Evolutionary conservation across 371 early-diverging fungal species (phyloP).

Genomic region (Syncephalastrum racemosum): DNA sequence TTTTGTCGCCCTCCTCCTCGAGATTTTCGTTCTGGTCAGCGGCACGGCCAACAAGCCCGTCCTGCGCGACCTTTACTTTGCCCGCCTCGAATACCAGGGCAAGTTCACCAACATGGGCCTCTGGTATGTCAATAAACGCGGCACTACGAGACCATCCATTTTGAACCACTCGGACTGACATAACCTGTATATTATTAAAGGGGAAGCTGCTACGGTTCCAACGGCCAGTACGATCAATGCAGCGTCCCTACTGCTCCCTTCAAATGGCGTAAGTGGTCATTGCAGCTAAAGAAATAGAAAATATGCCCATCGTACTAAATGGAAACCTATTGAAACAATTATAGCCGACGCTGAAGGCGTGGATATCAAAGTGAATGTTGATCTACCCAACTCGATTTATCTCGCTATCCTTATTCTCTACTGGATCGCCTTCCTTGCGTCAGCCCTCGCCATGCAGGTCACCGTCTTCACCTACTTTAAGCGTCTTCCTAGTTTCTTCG

Average conservation of each 20-base stretch:
- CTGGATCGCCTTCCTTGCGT: slow-evolving; percentile 42
- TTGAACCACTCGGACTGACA: background rate
- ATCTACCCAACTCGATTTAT: slow-evolving; percentile 22
- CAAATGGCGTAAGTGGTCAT: slow-evolving; percentile 19
- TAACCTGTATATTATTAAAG: slow-evolving; percentile 9
- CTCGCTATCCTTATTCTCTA: slow-evolving; percentile 42
- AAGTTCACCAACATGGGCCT: slow-evolving; percentile 21
- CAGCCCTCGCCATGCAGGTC: slow-evolving; percentile 33
- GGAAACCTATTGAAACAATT: background rate
- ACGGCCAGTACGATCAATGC: slow-evolving; percentile 12
- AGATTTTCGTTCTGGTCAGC: slow-evolving; percentile 27
- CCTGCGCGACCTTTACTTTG: slow-evolving; percentile 21
- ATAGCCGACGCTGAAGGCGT: slow-evolving; percentile 19
- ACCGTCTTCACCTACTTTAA: slow-evolving; percentile 36
- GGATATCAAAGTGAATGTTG: slow-evolving; percentile 2
- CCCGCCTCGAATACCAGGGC: slow-evolving; percentile 4
- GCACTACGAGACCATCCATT: background rate
- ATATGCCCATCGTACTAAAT: background rate
- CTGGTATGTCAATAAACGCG: slow-evolving; percentile 15
- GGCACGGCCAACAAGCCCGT: slow-evolving; percentile 23
- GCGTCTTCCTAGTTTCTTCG: slow-evolving; percentile 30
- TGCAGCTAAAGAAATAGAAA: background rate
- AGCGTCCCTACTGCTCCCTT: slow-evolving; percentile 25
- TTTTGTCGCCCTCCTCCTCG: slow-evolving; percentile 17
- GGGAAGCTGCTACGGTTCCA: slow-evolving; percentile 18